Evolutionary conservation across 2,329 filamentous ascomycete species (phyloP).

Genomic region (Fusarium staphyleae): DNA sequence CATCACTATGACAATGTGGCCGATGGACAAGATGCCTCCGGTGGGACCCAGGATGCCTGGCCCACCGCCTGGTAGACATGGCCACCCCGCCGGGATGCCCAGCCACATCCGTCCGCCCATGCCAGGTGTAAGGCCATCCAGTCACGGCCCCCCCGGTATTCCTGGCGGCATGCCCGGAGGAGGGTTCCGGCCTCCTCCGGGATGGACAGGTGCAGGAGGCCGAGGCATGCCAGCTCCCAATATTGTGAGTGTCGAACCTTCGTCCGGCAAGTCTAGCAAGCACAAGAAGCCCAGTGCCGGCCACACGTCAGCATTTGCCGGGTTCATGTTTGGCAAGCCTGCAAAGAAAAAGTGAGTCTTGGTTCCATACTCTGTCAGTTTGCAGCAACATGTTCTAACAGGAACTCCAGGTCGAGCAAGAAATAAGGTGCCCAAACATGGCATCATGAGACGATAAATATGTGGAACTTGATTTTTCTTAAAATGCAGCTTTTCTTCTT

Average conservation of each 20-base stretch:
- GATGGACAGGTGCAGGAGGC: constrained; percentile 26
- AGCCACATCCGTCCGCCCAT: constrained; percentile 12
- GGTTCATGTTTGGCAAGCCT: constrained; percentile 43
- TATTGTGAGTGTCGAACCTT: constrained; percentile 35
- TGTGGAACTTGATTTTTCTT: constrained; percentile 29
- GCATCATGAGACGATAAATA: constrained; percentile 31
- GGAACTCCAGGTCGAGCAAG: constrained; percentile 29
- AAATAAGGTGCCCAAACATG: constrained; percentile 28
- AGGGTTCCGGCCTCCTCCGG: constrained; percentile 33
- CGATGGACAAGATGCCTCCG: constrained; percentile 55
- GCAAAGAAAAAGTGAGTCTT: constrained; percentile 44
- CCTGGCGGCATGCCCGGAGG: constrained; percentile 15
- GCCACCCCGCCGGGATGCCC: constrained; percentile 10
- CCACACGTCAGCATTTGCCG: constrained; percentile 26
- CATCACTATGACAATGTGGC: constrained; percentile 67
- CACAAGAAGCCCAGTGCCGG: constrained; percentile 34
- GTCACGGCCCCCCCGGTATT: constrained; percentile 3
- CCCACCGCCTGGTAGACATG: constrained; percentile 27
- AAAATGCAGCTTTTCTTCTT: constrained; percentile 29
- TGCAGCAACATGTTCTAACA: constrained; percentile 10
- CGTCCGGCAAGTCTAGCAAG: constrained; percentile 29
- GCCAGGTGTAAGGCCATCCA: constrained; percentile 21
- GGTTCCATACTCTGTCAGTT: neutral
- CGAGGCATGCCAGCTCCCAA: constrained; percentile 17
- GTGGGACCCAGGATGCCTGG: constrained; percentile 32